phyloP scores from a whole-genome alignment of 208 protist species.

The Leishmania lainsoni region DNA sequence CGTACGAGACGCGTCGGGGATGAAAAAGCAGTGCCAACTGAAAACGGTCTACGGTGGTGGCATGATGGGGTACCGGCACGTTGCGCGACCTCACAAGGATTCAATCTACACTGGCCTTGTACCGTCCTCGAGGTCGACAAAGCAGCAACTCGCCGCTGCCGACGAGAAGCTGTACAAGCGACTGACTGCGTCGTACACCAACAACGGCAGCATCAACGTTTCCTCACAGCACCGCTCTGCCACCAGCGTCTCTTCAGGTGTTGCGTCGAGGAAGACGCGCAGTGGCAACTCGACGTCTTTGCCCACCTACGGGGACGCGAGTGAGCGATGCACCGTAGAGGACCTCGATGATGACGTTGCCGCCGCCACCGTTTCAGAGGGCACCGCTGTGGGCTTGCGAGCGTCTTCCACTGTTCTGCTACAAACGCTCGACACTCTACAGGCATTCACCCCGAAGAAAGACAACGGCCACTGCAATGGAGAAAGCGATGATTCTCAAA shows the following conservation, averaged over 20 bases:
- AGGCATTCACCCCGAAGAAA: background rate
- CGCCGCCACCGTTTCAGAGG: background rate
- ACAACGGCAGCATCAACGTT: no score
- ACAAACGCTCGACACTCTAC: slow-evolving; percentile 8
- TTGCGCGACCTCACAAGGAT: background rate
- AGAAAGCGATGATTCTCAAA: background rate
- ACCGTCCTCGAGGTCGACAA: slow-evolving; percentile 17
- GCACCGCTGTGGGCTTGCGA: background rate
- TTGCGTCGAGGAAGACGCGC: background rate
- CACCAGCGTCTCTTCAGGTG: background rate
- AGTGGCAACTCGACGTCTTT: background rate
- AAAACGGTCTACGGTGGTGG: background rate
- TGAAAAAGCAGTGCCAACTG: slow-evolving; percentile 8
- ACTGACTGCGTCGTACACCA: background rate
- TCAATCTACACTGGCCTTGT: slow-evolving; percentile 13
- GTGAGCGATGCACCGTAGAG: background rate
- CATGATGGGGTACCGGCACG: background rate
- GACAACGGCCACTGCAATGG: background rate
- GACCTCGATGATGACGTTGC: background rate
- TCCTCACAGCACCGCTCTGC: background rate
- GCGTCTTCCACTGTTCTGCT: slow-evolving; percentile 10
- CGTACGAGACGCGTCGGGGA: background rate
- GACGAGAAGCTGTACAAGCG: slow-evolving; percentile 16
- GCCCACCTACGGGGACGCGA: background rate
- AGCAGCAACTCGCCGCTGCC: slow-evolving; percentile 4